A percentile compares a stretch with the other conserved stretches of the same genome.
Conservation (phyloP, 1,139 yeast species). For the Suhomyces anneliseae region DNA sequence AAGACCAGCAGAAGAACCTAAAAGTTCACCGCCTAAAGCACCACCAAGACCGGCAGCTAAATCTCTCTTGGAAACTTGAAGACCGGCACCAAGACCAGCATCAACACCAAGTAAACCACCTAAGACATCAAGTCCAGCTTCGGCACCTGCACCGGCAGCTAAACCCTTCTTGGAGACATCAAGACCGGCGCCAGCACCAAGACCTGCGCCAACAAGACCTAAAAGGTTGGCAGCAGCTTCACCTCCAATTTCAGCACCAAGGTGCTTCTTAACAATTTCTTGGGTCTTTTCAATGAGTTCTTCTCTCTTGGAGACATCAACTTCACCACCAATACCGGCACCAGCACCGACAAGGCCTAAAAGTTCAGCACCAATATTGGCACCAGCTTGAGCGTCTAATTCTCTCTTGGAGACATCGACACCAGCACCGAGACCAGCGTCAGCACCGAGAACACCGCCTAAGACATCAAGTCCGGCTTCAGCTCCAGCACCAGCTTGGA, state of each 20-base stretch:
- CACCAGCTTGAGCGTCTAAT: slow-evolving; percentile 13
- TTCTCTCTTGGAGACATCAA: slow-evolving; percentile 11
- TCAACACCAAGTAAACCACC: slow-evolving; percentile 1
- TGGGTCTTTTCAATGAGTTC: background rate
- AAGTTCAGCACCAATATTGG: slow-evolving; percentile 3
- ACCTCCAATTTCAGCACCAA: slow-evolving; percentile 12
- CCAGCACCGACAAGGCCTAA: slow-evolving; percentile 3
- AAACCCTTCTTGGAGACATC: slow-evolving; percentile 8
- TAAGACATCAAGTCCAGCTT: slow-evolving; percentile 2
- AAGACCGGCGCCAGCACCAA: slow-evolving; percentile 15
- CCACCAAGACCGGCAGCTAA: slow-evolving; percentile 12
- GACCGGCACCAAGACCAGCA: slow-evolving; percentile 8
- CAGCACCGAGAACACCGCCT: slow-evolving; percentile 9
- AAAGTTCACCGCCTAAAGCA: slow-evolving; percentile 5
- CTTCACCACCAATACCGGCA: slow-evolving; percentile 19
- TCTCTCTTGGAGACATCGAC: slow-evolving; percentile 22
- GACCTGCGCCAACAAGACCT: slow-evolving; percentile 7
- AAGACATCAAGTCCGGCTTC: slow-evolving; percentile 11
- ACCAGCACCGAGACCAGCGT: slow-evolving; percentile 13
- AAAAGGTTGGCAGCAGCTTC: slow-evolving; percentile 11
- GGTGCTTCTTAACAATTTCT: slow-evolving; percentile 3
- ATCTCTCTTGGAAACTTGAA: slow-evolving; percentile 8
- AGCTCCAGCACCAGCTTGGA: slow-evolving; percentile 13
- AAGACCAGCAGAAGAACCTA: slow-evolving; percentile 12
- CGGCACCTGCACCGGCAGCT: slow-evolving; percentile 6